Percentiles rank a stretch among this genome's conserved stretches.
Evolutionary conservation across 2,329 filamentous ascomycete genomes (phyloP).

Genomic region (Byssothecium circinans): DNA sequence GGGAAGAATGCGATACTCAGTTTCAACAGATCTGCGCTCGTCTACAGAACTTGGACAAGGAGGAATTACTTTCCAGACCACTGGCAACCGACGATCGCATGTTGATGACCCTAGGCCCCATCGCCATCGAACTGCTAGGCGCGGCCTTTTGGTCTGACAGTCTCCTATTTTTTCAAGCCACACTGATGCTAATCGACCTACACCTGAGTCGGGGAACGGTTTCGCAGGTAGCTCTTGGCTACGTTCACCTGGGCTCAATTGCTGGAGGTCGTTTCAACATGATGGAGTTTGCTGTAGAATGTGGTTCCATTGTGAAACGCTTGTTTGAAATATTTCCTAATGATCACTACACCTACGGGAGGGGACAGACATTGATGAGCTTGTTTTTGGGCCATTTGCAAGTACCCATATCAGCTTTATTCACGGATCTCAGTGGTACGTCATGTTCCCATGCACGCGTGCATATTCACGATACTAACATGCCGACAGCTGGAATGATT

Average conservation of each 20-base stretch:
- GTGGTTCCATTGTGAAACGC: conserved; percentile 64
- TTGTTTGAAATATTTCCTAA: conserved; percentile 64
- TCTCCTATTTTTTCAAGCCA: conserved; percentile 71
- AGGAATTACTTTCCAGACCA: conserved; percentile 46
- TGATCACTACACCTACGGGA: conserved; percentile 62
- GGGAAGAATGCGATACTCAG: conserved; percentile 74
- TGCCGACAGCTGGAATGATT: conserved; percentile 58
- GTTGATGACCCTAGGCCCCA: conserved; percentile 66
- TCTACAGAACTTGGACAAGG: conserved; percentile 52
- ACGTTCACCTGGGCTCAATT: conserved; percentile 69
- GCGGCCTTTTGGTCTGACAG: conserved; percentile 74
- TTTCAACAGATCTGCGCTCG: conserved; percentile 58
- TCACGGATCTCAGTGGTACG: conserved; percentile 60
- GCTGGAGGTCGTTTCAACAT: conserved; percentile 71
- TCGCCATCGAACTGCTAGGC: conserved; percentile 69
- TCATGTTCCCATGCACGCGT: background rate
- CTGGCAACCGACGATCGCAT: conserved; percentile 53
- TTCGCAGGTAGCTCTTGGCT: conserved; percentile 69
- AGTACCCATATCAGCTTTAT: conserved; percentile 60
- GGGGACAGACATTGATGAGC: conserved; percentile 69
- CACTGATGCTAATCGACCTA: conserved; percentile 66
- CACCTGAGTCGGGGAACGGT: conserved; percentile 67
- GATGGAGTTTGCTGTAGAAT: conserved; percentile 66
- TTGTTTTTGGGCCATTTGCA: conserved; percentile 72
- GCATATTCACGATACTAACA: background rate